A percentile compares a stretch with the other conserved stretches of the same genome.
Conservation (phyloP, 495 filamentous ascomycete species). For the Tetracladium setigerum region DNA sequence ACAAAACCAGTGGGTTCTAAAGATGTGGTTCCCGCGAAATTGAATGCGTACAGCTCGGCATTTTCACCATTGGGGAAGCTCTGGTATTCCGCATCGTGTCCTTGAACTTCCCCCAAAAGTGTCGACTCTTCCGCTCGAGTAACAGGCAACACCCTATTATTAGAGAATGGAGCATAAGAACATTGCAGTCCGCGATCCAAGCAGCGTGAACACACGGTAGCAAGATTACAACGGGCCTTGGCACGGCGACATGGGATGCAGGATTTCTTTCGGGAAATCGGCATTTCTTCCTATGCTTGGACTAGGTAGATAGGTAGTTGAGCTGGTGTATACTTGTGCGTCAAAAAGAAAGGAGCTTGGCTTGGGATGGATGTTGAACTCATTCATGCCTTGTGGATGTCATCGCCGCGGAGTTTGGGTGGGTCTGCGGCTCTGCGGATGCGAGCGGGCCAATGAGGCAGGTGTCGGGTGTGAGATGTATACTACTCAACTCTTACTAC, state of each 20-base stretch:
- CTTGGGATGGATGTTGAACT: background rate
- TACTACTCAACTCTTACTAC: background rate
- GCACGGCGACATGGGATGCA: constrained; percentile 1
- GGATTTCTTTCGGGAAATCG: constrained; percentile 2
- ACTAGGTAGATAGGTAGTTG: background rate
- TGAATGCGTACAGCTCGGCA: background rate
- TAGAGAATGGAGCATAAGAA: background rate
- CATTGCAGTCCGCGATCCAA: constrained; percentile 1
- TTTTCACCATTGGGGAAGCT: background rate
- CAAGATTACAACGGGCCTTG: constrained; percentile 2
- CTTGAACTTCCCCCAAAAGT: background rate
- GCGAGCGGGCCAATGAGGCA: background rate
- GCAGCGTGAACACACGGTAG: background rate
- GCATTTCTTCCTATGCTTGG: background rate
- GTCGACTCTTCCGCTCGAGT: background rate
- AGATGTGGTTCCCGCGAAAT: background rate
- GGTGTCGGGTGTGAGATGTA: background rate
- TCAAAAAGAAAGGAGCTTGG: background rate
- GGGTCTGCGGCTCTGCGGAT: background rate
- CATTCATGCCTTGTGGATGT: constrained; percentile 1
- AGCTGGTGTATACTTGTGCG: constrained; percentile 1
- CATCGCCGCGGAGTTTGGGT: constrained; percentile 3
- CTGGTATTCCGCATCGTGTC: background rate
- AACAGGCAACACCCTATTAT: background rate
- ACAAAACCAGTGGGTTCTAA: background rate